Evolutionary conservation across 129 eudicot species (phyloP).

Genomic region (Centella asiatica): DNA sequence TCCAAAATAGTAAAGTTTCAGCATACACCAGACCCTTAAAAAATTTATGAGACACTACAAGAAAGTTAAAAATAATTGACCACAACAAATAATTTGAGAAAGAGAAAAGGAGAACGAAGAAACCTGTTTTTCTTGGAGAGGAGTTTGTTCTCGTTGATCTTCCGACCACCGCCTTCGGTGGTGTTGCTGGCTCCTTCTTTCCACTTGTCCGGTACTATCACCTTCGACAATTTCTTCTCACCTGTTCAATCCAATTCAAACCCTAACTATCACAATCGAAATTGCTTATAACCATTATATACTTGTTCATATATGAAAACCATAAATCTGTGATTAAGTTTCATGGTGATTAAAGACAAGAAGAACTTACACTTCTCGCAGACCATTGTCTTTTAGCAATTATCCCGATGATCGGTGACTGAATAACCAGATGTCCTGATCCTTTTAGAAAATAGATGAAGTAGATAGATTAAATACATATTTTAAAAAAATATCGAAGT

Average conservation of each 20-base stretch:
- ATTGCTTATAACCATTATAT: no score
- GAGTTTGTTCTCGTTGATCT: constrained; percentile 91
- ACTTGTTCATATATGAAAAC: neutral
- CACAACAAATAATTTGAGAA: no score
- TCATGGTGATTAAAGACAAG: constrained; percentile 1
- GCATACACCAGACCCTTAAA: no score
- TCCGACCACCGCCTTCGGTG: constrained; percentile 93
- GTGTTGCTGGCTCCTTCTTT: constrained; percentile 95
- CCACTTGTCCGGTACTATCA: constrained; percentile 96
- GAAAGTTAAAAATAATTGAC: no score
- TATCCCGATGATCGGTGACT: neutral
- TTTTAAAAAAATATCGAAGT: no score
- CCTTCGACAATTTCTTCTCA: constrained; percentile 88
- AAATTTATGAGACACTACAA: no score
- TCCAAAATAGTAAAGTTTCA: no score
- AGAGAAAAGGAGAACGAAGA: neutral
- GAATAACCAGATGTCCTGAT: neutral
- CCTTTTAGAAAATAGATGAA: no score
- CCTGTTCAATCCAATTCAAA: constrained; percentile 36
- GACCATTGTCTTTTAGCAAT: constrained; percentile 40
- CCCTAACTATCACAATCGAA: neutral
- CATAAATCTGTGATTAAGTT: neutral
- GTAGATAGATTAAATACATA: no score
- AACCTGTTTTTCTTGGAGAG: constrained; percentile 89
- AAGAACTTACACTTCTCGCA: constrained; percentile 79